Evolutionary conservation across 768 basidiomycete genomes (phyloP), one percentile per base, ranked within the genome.

Genomic region (Inosperma sp.): DNA sequence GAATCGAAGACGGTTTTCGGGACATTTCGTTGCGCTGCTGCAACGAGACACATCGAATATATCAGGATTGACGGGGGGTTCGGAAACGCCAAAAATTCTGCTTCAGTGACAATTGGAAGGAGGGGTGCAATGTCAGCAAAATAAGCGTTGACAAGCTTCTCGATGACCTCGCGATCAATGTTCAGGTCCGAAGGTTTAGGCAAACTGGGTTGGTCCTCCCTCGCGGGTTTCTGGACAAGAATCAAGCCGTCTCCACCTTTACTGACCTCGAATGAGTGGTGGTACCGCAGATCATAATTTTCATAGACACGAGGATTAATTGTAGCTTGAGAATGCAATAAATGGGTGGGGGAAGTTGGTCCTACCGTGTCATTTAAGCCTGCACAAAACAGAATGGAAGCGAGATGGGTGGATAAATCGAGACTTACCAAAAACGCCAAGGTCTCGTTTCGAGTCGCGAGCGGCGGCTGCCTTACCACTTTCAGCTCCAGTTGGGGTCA

Each of bases 21-120:
- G 4, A 90, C 83, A 53, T 89, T 84, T 42, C 94, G 80, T 48
- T 87, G 79, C 25, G 92, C 84, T 13, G 90, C 88, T 16, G 94
- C 90, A 34, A 97, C 84, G 25, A 93, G 84, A 67, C 93, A 97
- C 69, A 98, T 93, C 30, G 91, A 85, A 67, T 97, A 97, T 17
- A 98, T 78, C 51, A 98, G 69, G 19, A 99, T 76, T 4, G 88
- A 83, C 3, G 92, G 80, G 0, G 86, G 88, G 12, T 81, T 82
- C 17, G 81, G 76, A 43, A 66, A 80, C 30, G 84, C 78, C 54
- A 96, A 72, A 62, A 99, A 97, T 64, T 99, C 95, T 21, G 81
- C 77, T 62, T 87, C 82, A 14, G 90, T 89, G 52, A 98, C 80
- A 57, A 99, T 76, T 9, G 96, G 95, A 51, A 97, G 79, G 34